These are phyloP conservation scores for Ophiosphaerella herpotricha DNA, from an alignment of 2,329 filamentous ascomycete genomes.

Conservation along the genomic window DNA sequence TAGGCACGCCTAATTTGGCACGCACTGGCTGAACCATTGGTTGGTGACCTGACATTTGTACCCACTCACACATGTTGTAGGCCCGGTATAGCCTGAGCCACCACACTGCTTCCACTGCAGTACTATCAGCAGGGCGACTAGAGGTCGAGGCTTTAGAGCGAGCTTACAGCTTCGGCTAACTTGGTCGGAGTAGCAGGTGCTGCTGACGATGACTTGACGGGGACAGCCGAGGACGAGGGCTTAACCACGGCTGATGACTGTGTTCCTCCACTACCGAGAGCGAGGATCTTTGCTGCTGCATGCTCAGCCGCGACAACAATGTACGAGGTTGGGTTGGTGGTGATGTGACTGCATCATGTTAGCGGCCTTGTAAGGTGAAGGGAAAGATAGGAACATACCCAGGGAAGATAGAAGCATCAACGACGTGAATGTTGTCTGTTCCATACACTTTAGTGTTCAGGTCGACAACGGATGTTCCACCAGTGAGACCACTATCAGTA, in stretches of 20 bases:
- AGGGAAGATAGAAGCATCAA: conserved; percentile 55
- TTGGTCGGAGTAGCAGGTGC: conserved; percentile 3
- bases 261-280: conserved; percentile 13
- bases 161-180: conserved; percentile 1
- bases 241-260: too few species aligned
- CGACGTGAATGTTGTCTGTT: conserved; percentile 53
- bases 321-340: conserved; percentile 46
- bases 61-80: conserved; percentile 21
- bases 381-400: conserved; percentile 27
- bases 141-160: neutral
- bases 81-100: conserved; percentile 20
- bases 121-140: neutral
- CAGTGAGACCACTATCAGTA: conserved; percentile 49
- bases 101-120: conserved; percentile 21
- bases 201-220: conserved; percentile 5
- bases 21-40: conserved; percentile 13
- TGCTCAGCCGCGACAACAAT: conserved; percentile 45
- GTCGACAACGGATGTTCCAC: conserved; percentile 55
- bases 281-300: conserved; percentile 46
- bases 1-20: neutral
- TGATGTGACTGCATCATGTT: conserved; percentile 32
- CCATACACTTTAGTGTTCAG: conserved; percentile 56
- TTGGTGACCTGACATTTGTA: conserved; percentile 15
- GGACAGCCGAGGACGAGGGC: conserved; percentile 6
- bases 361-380: conserved; percentile 4